Evolutionary conservation across 2,329 filamentous ascomycete species (phyloP).

Genomic region (Pseudopithomyces maydicus): DNA sequence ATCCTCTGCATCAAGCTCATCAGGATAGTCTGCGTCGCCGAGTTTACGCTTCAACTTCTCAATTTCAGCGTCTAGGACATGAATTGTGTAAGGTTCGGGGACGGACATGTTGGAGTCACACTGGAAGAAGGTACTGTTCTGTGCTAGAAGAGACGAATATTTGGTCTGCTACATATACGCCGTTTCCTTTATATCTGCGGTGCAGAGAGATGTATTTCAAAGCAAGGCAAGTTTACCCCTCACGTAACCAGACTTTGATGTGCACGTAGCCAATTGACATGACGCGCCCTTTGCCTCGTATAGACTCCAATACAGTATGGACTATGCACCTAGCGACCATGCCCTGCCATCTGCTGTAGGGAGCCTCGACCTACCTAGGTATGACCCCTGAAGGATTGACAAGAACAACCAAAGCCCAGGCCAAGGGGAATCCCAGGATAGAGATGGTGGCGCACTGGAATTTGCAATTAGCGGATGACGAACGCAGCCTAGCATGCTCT

Average conservation of each 20-base stretch:
- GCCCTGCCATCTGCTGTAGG: no score
- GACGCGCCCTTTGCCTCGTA: background rate
- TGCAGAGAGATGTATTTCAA: background rate
- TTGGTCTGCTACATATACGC: background rate
- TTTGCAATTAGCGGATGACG: no score
- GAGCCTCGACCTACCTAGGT: no score
- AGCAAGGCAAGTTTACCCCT: background rate
- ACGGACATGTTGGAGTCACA: background rate
- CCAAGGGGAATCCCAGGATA: no score
- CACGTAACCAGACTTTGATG: background rate
- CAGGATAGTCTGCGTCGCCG: constrained; percentile 58
- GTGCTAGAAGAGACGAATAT: background rate
- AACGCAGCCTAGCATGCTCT: no score
- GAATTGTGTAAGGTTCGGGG: constrained; percentile 32
- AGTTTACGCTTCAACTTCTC: constrained; percentile 63
- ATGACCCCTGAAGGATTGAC: no score
- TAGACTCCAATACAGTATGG: no score
- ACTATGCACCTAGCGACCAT: no score
- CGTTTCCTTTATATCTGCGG: background rate
- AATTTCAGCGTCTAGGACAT: constrained; percentile 51
- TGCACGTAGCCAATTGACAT: background rate
- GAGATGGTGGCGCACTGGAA: no score
- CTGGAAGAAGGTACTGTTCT: background rate
- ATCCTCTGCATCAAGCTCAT: constrained; percentile 53
- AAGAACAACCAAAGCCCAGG: no score